phyloP scores from a whole-genome alignment of 2,329 filamentous ascomycete genomes.

The Pseudocercospora fuligena region DNA sequence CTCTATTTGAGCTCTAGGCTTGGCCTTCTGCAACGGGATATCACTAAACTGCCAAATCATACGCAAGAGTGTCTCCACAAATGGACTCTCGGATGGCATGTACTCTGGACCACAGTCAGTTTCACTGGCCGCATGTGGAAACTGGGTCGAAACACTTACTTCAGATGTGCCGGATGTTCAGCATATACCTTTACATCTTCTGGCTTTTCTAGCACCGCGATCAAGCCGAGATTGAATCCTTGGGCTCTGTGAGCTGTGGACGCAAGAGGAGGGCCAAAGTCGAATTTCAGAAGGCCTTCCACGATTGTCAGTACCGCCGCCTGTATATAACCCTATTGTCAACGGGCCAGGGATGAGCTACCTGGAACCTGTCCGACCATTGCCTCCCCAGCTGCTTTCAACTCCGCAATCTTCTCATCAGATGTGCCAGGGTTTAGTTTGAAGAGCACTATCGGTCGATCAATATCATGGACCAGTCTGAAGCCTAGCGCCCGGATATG shows the following conservation, averaged over 20 bases:
- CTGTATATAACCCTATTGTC: not conserved
- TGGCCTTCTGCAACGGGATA: not conserved
- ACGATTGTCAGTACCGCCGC: not conserved
- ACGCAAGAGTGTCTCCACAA: conserved; percentile 31
- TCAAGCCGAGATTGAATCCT: conserved; percentile 52
- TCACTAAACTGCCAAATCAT: conserved; percentile 31
- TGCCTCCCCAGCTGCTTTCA: conserved; percentile 26
- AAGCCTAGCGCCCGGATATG: not conserved
- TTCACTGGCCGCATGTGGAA: not conserved
- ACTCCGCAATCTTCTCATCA: conserved; percentile 25
- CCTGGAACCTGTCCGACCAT: conserved; percentile 32
- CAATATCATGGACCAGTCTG: not conserved
- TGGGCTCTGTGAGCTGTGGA: conserved; percentile 49
- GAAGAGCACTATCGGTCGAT: conserved; percentile 30
- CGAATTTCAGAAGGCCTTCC: conserved; percentile 27
- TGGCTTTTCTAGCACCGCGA: conserved; percentile 52
- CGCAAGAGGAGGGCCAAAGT: conserved; percentile 42
- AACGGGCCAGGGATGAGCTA: not conserved
- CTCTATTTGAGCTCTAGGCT: not conserved
- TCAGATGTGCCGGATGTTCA: conserved; percentile 51
- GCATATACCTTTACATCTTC: conserved; percentile 51
- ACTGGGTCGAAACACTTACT: conserved; percentile 38
- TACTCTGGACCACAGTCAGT: conserved; percentile 19
- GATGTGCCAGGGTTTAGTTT: conserved; percentile 30
- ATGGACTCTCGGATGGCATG: conserved; percentile 28